Conservation (phyloP, 768 basidiomycete species). For the Serpula lacrymans region DNA sequence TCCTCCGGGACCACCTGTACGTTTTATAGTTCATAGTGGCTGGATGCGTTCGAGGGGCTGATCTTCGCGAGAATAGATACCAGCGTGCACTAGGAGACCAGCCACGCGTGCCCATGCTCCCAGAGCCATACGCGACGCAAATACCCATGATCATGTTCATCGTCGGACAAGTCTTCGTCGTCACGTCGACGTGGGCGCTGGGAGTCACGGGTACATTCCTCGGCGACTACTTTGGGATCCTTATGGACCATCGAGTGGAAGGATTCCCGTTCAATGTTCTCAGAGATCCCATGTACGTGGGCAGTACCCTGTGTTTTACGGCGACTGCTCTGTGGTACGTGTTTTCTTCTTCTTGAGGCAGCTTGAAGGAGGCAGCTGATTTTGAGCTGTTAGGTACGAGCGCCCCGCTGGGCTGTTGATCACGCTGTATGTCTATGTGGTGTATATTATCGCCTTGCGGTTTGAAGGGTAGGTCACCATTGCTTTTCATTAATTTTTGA, state of each 20-base stretch:
- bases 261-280: conserved; percentile 96
- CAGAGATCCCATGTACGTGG: conserved; percentile 95
- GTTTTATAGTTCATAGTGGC: conserved; percentile 26
- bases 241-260: conserved; percentile 88
- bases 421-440: conserved; percentile 76
- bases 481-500: not conserved
- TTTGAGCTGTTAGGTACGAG: conserved; percentile 58
- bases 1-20: conserved; percentile 82
- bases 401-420: conserved; percentile 81
- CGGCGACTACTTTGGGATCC: conserved; percentile 79
- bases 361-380: not conserved
- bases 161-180: conserved; percentile 79
- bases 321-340: conserved; percentile 84
- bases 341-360: not conserved
- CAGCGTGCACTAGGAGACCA: conserved; percentile 73
- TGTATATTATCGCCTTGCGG: conserved; percentile 78
- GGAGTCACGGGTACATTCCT: conserved; percentile 94
- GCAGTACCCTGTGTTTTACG: conserved; percentile 86
- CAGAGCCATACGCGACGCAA: conserved; percentile 57
- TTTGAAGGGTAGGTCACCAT: conserved; percentile 77
- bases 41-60: not conserved
- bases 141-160: conserved; percentile 60
- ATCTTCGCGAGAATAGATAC: conserved; percentile 49
- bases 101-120: conserved; percentile 64
- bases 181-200: conserved; percentile 85